A percentile compares a stretch with the other conserved stretches of the same genome.
These are phyloP conservation scores for Cotoneaster glaucophyllus DNA, from an alignment of 306 rosid species.

Conservation along the genomic window DNA sequence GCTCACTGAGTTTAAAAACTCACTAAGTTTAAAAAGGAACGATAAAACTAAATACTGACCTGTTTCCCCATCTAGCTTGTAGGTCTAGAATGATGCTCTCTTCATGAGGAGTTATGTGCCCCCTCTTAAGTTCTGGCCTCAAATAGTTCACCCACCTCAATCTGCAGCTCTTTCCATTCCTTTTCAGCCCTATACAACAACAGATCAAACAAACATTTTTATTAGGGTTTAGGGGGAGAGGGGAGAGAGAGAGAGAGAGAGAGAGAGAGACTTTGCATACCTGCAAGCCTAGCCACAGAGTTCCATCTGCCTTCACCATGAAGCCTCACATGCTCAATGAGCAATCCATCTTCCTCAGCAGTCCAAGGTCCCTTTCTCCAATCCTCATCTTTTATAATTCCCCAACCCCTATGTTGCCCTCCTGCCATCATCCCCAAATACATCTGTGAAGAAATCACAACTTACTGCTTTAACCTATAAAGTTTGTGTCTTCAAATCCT, in stretches of 20 bases:
- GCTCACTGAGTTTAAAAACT: too few species aligned
- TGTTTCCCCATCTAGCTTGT: slow-evolving; percentile 94
- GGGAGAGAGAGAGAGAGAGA: too few species aligned
- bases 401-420: slow-evolving; percentile 50
- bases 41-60: slow-evolving; percentile 31
- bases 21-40: too few species aligned
- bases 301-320: slow-evolving; percentile 99
- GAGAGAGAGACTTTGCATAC: slow-evolving; percentile 15
- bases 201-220: too few species aligned
- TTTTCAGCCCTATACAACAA: slow-evolving; percentile 54
- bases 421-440: slow-evolving; percentile 51
- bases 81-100: slow-evolving; percentile 75
- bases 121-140: slow-evolving; percentile 92
- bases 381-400: slow-evolving; percentile 50
- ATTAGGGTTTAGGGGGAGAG: too few species aligned
- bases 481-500: slow-evolving; percentile 18
- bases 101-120: slow-evolving; percentile 93
- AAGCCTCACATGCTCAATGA: slow-evolving; percentile 64
- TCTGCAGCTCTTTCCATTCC: slow-evolving; percentile 97
- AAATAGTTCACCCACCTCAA: slow-evolving; percentile 93
- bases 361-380: slow-evolving; percentile 99
- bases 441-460: not conserved
- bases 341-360: slow-evolving; percentile 80
- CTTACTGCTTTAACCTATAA: not conserved
- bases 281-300: slow-evolving; percentile 84